Conservation (phyloP, 202 grass and related monocot genomes). For the Panicum hallii region DNA sequence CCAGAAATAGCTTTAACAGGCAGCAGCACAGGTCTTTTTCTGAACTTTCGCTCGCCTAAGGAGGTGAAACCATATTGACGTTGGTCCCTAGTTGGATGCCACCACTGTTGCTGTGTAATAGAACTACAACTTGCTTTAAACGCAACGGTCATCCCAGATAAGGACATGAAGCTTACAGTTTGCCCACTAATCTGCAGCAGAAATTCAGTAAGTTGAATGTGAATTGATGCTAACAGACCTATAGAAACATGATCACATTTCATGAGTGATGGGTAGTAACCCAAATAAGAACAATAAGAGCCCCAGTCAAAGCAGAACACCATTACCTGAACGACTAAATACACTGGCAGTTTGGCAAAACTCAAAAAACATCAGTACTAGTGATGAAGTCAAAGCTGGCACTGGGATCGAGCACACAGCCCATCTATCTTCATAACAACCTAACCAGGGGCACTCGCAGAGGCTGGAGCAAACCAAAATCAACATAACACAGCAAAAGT, state of each 20-base stretch:
- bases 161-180: conserved; percentile 10
- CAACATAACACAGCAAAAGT: neutral
- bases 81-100: conserved; percentile 32
- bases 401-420: neutral
- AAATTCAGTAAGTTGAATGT: neutral
- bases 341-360: neutral
- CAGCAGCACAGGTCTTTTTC: conserved; percentile 26
- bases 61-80: conserved; percentile 45
- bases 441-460: neutral
- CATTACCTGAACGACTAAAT: neutral
- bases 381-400: neutral
- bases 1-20: conserved; percentile 44
- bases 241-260: neutral
- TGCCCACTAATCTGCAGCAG: conserved; percentile 30
- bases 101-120: neutral
- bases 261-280: neutral
- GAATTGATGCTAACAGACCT: neutral
- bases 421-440: neutral
- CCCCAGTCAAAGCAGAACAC: neutral
- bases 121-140: conserved; percentile 52
- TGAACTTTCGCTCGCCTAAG: conserved; percentile 46
- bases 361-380: neutral
- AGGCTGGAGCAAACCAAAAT: neutral
- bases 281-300: neutral
- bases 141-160: conserved; percentile 48